Conservation (phyloP, 805 yeast genomes). For the Ogataea degrootiae region DNA sequence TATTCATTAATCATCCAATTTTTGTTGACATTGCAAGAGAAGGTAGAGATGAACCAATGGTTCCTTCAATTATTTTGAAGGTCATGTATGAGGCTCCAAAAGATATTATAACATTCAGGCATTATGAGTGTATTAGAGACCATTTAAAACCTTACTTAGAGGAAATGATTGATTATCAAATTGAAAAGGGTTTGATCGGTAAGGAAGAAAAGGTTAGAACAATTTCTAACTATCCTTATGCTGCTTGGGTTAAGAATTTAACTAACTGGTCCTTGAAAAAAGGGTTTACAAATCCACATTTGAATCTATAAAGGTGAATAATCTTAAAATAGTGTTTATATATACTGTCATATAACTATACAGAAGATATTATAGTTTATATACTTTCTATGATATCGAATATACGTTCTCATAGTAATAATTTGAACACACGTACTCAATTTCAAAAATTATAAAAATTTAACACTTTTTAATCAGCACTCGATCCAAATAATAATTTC, state of each 20-base stretch:
- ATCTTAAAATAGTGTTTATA: too few relatives aligned
- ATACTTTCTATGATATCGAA: too few relatives aligned
- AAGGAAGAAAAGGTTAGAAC: conserved; percentile 25
- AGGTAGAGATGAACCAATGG: conserved; percentile 43
- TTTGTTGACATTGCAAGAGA: conserved; percentile 35
- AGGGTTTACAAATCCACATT: conserved; percentile 7
- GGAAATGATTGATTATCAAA: conserved; percentile 35
- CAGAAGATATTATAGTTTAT: too few relatives aligned
- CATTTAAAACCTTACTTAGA: conserved; percentile 38
- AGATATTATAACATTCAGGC: conserved; percentile 42
- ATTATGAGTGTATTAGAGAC: conserved; percentile 38
- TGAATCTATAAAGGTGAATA: not conserved
- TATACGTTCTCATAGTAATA: too few relatives aligned
- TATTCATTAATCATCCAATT: conserved; percentile 28
- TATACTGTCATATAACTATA: too few relatives aligned
- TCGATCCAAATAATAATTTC: too few relatives aligned
- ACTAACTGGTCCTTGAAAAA: conserved; percentile 3
- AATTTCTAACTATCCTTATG: conserved; percentile 18
- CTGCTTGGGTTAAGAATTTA: conserved; percentile 14
- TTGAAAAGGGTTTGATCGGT: conserved; percentile 34
- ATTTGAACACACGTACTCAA: too few relatives aligned
- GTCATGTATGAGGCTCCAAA: conserved; percentile 43
- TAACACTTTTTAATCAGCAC: too few relatives aligned
- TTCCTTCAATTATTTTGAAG: conserved; percentile 38
- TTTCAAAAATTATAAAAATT: too few relatives aligned